Percentiles rank a stretch among this genome's conserved stretches.
Evolutionary conservation across 768 basidiomycete species (phyloP).

Genomic region (Termitomyces sp.): DNA sequence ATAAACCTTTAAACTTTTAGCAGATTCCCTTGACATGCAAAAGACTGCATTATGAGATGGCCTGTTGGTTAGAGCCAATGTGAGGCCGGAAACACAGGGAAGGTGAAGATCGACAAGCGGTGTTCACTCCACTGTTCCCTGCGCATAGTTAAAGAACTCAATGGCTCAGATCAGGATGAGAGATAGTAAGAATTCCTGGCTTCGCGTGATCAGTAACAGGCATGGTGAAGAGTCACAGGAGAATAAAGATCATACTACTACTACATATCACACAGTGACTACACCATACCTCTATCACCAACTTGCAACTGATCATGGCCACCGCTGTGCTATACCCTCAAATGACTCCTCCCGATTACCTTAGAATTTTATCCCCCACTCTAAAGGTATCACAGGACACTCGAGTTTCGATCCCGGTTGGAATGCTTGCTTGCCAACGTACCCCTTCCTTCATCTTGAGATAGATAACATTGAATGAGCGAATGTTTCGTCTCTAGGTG

Average conservation of each 20-base stretch:
- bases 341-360: conserved; percentile 52
- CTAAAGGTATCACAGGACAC: conserved; percentile 49
- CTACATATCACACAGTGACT: no score
- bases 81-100: neutral
- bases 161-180: no score
- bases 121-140: neutral
- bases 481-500: conserved; percentile 35
- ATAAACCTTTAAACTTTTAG: neutral
- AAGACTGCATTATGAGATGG: neutral
- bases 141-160: neutral
- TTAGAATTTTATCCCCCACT: conserved; percentile 56
- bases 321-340: conserved; percentile 37
- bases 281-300: neutral
- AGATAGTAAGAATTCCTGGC: no score
- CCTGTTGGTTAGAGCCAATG: no score
- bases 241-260: no score
- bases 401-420: conserved; percentile 56
- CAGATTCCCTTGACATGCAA: neutral
- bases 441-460: conserved; percentile 9
- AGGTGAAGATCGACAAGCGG: neutral
- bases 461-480: conserved; percentile 3
- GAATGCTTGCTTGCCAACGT: conserved; percentile 79
- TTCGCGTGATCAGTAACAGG: neutral
- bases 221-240: neutral
- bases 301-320: conserved; percentile 18